These are phyloP conservation scores for Austroboletus novae-zelandiae DNA, from an alignment of 1,284 basidiomycete genomes.

Conservation along the genomic window DNA sequence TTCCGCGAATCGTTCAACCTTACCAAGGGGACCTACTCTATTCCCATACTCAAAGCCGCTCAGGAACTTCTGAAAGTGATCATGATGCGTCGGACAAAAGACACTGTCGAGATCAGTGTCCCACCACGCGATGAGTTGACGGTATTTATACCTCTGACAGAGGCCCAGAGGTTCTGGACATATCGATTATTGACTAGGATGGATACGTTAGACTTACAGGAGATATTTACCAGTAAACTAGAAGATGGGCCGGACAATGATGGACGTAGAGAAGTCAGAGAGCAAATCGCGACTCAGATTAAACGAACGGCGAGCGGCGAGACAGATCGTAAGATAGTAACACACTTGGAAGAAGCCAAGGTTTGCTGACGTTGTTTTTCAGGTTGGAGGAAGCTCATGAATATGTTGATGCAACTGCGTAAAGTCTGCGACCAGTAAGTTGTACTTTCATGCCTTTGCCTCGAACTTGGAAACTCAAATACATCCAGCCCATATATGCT, in stretches of 20 bases:
- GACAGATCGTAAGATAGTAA: constrained; percentile 30
- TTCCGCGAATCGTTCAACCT: constrained; percentile 58
- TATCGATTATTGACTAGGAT: constrained; percentile 52
- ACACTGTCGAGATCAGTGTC: constrained; percentile 46
- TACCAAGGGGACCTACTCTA: constrained; percentile 45
- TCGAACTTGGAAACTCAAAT: constrained; percentile 2
- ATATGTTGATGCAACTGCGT: constrained; percentile 56
- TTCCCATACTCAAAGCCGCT: constrained; percentile 46
- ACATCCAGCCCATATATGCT: constrained; percentile 51
- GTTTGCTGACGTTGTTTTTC: constrained; percentile 1
- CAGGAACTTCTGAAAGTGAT: constrained; percentile 47
- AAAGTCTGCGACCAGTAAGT: constrained; percentile 56
- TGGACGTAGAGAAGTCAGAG: constrained; percentile 41
- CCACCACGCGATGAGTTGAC: constrained; percentile 58
- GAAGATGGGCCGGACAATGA: constrained; percentile 32
- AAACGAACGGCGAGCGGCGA: constrained; percentile 30
- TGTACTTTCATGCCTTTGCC: neutral
- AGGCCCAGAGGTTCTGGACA: constrained; percentile 62
- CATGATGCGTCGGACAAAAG: constrained; percentile 63
- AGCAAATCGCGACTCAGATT: constrained; percentile 38
- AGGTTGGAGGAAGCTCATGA: constrained; percentile 59
- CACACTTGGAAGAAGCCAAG: neutral
- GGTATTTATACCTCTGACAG: constrained; percentile 54
- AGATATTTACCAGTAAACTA: constrained; percentile 44
- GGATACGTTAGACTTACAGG: constrained; percentile 45